Evolutionary conservation across 2,329 filamentous ascomycete species (phyloP).

Genomic region (Cercospora sojina): DNA sequence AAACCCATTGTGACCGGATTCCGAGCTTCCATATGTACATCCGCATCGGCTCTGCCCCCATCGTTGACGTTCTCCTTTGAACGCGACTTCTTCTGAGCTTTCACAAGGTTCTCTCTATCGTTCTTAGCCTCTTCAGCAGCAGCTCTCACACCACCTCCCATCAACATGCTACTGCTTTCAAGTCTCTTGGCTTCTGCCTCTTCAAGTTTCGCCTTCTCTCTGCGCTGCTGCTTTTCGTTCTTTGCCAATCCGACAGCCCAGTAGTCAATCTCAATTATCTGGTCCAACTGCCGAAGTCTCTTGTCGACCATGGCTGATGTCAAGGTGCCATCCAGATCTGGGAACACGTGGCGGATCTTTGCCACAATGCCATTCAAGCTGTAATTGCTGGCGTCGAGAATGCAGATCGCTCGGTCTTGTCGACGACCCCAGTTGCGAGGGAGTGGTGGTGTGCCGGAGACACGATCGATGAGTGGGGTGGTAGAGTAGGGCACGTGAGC

Average conservation of each 20-base stretch:
- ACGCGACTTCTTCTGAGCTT: not conserved
- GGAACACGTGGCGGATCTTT: conserved; percentile 35
- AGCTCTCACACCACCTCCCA: not conserved
- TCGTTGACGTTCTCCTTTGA: not conserved
- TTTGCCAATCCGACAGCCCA: conserved; percentile 24
- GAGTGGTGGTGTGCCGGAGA: conserved; percentile 33
- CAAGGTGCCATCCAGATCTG: conserved; percentile 32
- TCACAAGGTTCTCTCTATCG: not conserved
- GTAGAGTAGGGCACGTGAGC: conserved; percentile 13
- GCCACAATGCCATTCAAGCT: conserved; percentile 32
- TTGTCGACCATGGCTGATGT: conserved; percentile 39
- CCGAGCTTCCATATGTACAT: not conserved
- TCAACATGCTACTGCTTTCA: conserved; percentile 4
- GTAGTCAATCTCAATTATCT: conserved; percentile 37
- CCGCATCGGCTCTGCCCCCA: not conserved
- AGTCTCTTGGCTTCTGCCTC: not conserved
- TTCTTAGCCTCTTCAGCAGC: not conserved
- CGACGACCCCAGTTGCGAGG: conserved; percentile 33
- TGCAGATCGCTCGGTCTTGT: conserved; percentile 40
- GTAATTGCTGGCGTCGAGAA: conserved; percentile 37
- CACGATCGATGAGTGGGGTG: conserved; percentile 27
- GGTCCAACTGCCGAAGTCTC: conserved; percentile 38
- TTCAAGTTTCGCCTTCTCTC: conserved; percentile 6
- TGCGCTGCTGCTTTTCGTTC: conserved; percentile 14
- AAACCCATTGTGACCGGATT: conserved; percentile 15